A percentile compares a stretch with the other conserved stretches of the same genome.
Conservation (phyloP, 1,284 basidiomycete genomes). For the Trametes versicolor region DNA sequence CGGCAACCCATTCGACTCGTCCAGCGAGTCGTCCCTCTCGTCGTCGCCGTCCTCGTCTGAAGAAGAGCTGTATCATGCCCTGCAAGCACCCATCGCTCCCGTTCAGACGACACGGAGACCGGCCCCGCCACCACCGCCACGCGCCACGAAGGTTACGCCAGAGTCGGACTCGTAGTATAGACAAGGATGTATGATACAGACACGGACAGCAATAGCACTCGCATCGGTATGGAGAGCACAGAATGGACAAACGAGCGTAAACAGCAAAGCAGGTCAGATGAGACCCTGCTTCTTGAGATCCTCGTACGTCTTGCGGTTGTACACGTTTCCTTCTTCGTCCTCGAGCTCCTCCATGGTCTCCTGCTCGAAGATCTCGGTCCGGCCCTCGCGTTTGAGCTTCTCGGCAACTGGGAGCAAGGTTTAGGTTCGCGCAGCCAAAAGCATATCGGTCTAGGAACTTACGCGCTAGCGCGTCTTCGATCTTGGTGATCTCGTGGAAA, state of each 20-base stretch:
- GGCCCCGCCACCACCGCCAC: constrained; percentile 50
- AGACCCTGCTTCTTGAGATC: constrained; percentile 93
- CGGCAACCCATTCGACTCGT: constrained; percentile 77
- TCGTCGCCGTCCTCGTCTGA: constrained; percentile 84
- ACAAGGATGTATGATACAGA: constrained; percentile 29
- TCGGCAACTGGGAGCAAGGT: constrained; percentile 78
- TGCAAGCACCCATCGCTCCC: constrained; percentile 67
- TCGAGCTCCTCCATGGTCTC: constrained; percentile 97
- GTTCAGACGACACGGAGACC: constrained; percentile 38
- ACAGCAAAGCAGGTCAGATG: constrained; percentile 55
- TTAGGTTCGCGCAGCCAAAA: not conserved
- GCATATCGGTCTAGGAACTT: constrained; percentile 47
- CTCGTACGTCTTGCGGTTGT: constrained; percentile 90
- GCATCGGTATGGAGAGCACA: not conserved
- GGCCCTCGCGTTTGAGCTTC: constrained; percentile 93
- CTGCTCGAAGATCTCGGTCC: constrained; percentile 89
- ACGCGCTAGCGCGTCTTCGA: constrained; percentile 95
- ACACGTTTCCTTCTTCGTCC: constrained; percentile 97
- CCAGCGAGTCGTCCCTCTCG: constrained; percentile 67
- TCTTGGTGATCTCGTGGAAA: constrained; percentile 98
- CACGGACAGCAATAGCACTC: constrained; percentile 7
- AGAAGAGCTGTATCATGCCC: constrained; percentile 79
- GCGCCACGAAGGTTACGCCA: constrained; percentile 32
- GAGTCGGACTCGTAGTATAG: constrained; percentile 26
- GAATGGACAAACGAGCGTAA: not conserved